These are phyloP conservation scores for Lanmaoa rubissima DNA, from an alignment of 768 basidiomycete genomes.

Conservation along the genomic window DNA sequence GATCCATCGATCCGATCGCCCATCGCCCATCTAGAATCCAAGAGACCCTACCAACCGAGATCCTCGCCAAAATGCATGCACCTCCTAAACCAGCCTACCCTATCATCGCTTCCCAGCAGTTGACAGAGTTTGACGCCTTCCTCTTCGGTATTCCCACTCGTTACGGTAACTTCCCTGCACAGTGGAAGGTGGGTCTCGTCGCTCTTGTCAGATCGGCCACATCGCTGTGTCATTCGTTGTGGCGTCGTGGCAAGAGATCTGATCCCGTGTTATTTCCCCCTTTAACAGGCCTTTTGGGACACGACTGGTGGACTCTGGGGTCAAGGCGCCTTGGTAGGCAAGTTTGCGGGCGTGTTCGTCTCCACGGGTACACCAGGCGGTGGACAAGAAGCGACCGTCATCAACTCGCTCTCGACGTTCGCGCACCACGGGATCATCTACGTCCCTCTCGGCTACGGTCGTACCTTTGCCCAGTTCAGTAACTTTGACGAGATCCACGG, in stretches of 20 bases:
- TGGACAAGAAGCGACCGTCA: slow-evolving; percentile 65
- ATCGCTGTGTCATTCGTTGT: background rate
- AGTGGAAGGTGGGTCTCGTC: slow-evolving; percentile 55
- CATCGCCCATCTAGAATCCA: slow-evolving; percentile 49
- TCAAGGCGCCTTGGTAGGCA: slow-evolving; percentile 60
- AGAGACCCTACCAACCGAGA: slow-evolving; percentile 73
- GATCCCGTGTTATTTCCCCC: background rate
- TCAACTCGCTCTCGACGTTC: slow-evolving; percentile 54
- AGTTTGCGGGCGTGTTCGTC: slow-evolving; percentile 74
- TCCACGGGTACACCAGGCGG: slow-evolving; percentile 70
- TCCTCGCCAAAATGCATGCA: slow-evolving; percentile 67
- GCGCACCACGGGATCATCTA: slow-evolving; percentile 71
- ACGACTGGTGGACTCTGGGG: slow-evolving; percentile 67
- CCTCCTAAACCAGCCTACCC: slow-evolving; percentile 64
- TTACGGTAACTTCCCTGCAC: slow-evolving; percentile 46
- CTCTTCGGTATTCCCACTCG: slow-evolving; percentile 45
- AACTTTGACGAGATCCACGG: slow-evolving; percentile 54
- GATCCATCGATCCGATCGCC: background rate
- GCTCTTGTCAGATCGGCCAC: background rate
- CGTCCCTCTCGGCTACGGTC: slow-evolving; percentile 68
- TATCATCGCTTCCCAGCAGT: slow-evolving; percentile 7
- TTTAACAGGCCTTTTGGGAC: slow-evolving; percentile 69
- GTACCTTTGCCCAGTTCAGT: slow-evolving; percentile 41
- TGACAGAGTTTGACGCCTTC: slow-evolving; percentile 36
- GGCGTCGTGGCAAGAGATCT: background rate